Conservation (phyloP, 179 eudicot species). For the Silene vulgaris region DNA sequence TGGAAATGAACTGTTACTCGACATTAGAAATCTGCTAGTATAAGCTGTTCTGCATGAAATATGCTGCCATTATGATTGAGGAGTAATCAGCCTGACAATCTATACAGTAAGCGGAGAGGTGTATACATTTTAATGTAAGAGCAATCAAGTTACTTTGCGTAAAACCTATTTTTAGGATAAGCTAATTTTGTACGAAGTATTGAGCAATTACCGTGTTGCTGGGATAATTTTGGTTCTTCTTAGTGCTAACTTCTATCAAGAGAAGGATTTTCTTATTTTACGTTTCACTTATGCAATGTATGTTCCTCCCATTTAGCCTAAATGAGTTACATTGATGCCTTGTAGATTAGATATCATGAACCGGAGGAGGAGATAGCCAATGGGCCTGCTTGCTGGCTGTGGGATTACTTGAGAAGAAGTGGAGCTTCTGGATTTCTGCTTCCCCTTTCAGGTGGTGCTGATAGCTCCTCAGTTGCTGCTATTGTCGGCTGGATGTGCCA, state of each 20-base stretch:
- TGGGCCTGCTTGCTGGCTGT: conserved; percentile 97
- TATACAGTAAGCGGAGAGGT: not conserved
- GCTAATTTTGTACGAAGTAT: not conserved
- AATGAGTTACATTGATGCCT: conserved; percentile 18
- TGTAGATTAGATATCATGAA: conserved; percentile 69
- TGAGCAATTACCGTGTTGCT: not conserved
- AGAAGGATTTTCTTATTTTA: not conserved
- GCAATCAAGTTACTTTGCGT: not conserved
- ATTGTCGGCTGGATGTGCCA: conserved; percentile 99
- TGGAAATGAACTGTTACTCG: not conserved
- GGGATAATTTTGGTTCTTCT: not conserved
- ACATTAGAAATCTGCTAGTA: too few relatives aligned
- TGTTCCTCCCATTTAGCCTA: not conserved
- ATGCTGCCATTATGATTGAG: not conserved
- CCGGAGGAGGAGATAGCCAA: conserved; percentile 97
- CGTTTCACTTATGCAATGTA: not conserved
- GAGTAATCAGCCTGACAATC: conserved; percentile 8
- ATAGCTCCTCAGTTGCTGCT: conserved; percentile 97
- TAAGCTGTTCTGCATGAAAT: not conserved
- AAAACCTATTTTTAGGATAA: not conserved
- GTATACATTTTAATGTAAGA: not conserved
- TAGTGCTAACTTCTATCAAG: not conserved
- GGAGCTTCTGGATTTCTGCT: conserved; percentile 97
- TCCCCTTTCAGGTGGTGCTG: conserved; percentile 98
- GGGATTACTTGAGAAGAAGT: conserved; percentile 97